These are phyloP conservation scores for Papiliotrema fonsecae DNA, from an alignment of 1,284 basidiomycete species.

Conservation along the genomic window DNA sequence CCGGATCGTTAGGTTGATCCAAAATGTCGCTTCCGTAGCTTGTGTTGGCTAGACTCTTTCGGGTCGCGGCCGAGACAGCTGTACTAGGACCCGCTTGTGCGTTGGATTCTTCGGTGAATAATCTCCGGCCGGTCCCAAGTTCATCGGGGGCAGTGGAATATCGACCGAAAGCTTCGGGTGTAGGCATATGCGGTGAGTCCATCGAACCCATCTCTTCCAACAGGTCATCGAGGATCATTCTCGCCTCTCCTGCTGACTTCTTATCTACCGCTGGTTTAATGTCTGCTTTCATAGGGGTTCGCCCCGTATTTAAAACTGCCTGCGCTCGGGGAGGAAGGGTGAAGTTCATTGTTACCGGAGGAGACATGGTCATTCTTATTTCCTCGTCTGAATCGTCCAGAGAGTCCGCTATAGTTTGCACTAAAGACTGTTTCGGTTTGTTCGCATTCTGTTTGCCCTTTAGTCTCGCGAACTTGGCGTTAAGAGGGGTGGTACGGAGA, in stretches of 20 bases:
- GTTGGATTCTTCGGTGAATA: constrained; percentile 8
- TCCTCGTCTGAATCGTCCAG: constrained; percentile 48
- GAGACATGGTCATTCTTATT: constrained; percentile 67
- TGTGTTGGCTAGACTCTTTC: constrained; percentile 31
- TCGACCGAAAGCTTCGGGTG: constrained; percentile 30
- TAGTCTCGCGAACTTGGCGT: constrained; percentile 42
- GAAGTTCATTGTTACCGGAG: constrained; percentile 78
- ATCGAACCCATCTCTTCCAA: constrained; percentile 33
- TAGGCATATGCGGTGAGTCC: constrained; percentile 28
- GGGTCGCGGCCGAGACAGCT: not conserved
- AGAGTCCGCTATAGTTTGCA: not conserved
- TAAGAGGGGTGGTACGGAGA: constrained; percentile 58
- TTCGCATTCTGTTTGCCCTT: constrained; percentile 2
- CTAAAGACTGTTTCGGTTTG: not conserved
- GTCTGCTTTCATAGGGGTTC: constrained; percentile 46
- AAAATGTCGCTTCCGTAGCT: constrained; percentile 32
- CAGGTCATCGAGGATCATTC: constrained; percentile 40
- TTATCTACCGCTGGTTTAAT: constrained; percentile 7
- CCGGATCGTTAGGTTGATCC: constrained; percentile 7
- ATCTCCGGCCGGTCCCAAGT: constrained; percentile 10
- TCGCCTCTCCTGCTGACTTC: constrained; percentile 59
- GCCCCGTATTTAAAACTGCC: constrained; percentile 50
- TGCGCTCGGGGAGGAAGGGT: constrained; percentile 61
- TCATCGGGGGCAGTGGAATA: constrained; percentile 36
- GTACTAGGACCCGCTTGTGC: not conserved